Evolutionary conservation across 2,329 filamentous ascomycete species (phyloP).

Genomic region (Ophiosphaerella herpotricha): DNA sequence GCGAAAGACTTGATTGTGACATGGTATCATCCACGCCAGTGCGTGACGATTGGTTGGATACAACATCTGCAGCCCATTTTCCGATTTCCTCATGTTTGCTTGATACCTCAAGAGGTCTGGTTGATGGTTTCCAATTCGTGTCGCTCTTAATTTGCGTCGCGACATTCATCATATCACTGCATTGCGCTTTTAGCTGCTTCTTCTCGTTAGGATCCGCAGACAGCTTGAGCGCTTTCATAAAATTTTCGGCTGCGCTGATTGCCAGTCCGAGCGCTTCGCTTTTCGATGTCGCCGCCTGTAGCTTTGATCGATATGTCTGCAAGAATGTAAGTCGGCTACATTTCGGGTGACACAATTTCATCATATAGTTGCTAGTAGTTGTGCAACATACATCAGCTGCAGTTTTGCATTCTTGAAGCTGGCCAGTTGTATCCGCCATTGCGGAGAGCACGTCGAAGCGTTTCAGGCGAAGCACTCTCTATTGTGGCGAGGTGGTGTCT

Average conservation of each 20-base stretch:
- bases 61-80: slow-evolving; percentile 30
- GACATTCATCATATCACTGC: slow-evolving; percentile 68
- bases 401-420: slow-evolving; percentile 37
- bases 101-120: slow-evolving; percentile 6
- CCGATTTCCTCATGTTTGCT: slow-evolving; percentile 21
- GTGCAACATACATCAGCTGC: slow-evolving; percentile 40
- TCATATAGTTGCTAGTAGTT: neutral
- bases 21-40: slow-evolving; percentile 2
- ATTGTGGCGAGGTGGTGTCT: neutral
- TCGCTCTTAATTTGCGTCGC: slow-evolving; percentile 75
- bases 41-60: slow-evolving; percentile 6
- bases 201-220: slow-evolving; percentile 67
- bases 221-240: slow-evolving; percentile 74
- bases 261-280: slow-evolving; percentile 73
- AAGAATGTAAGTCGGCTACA: slow-evolving; percentile 20
- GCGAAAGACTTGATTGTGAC: slow-evolving; percentile 11
- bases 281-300: slow-evolving; percentile 58
- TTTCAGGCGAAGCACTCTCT: neutral
- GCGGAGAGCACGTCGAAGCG: slow-evolving; percentile 1
- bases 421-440: slow-evolving; percentile 34
- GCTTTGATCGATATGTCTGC: slow-evolving; percentile 45
- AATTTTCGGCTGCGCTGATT: slow-evolving; percentile 77
- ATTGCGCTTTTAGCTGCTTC: slow-evolving; percentile 68
- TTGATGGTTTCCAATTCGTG: slow-evolving; percentile 27
- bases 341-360: neutral